phyloP scores from a whole-genome alignment of 1,284 basidiomycete species.

The Marasmius fiardii region DNA sequence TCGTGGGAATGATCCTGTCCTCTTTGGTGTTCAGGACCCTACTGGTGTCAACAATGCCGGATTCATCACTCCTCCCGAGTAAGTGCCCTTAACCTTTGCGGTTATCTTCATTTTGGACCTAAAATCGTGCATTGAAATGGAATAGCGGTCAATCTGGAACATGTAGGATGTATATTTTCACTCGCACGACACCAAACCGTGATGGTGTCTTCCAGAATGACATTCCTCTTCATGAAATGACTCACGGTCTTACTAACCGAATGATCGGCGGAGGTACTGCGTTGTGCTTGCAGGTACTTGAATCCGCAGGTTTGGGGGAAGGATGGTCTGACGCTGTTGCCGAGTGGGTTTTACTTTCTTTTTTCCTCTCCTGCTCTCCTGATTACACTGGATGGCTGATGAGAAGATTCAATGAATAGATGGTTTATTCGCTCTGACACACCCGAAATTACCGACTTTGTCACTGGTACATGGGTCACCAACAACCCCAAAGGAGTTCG shows the following conservation, averaged over 20 bases:
- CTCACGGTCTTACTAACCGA: conserved; percentile 1
- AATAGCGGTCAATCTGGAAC: conserved; percentile 34
- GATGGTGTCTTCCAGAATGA: conserved; percentile 8
- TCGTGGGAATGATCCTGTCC: conserved; percentile 33
- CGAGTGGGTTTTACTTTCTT: conserved; percentile 38
- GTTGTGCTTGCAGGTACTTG: conserved; percentile 10
- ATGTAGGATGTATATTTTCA: conserved; percentile 26
- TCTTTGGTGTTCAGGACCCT: conserved; percentile 37
- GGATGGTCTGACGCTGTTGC: conserved; percentile 21
- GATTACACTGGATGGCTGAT: too few species aligned
- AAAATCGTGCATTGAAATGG: conserved; percentile 19
- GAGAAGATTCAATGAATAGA: too few species aligned
- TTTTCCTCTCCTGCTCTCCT: too few species aligned
- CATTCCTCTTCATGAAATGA: too few species aligned
- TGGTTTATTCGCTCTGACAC: conserved; percentile 34
- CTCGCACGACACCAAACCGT: conserved; percentile 8
- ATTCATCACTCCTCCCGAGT: not conserved
- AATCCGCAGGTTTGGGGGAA: conserved; percentile 16
- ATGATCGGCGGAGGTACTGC: conserved; percentile 15
- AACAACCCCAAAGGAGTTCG: conserved; percentile 31
- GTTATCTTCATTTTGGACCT: not conserved
- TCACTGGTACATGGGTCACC: conserved; percentile 34
- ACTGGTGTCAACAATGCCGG: not conserved
- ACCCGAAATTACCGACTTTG: conserved; percentile 32
- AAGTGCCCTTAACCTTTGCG: too few species aligned